Conservation (phyloP, 1,284 basidiomycete genomes). For the Hymenochaete sp. region DNA sequence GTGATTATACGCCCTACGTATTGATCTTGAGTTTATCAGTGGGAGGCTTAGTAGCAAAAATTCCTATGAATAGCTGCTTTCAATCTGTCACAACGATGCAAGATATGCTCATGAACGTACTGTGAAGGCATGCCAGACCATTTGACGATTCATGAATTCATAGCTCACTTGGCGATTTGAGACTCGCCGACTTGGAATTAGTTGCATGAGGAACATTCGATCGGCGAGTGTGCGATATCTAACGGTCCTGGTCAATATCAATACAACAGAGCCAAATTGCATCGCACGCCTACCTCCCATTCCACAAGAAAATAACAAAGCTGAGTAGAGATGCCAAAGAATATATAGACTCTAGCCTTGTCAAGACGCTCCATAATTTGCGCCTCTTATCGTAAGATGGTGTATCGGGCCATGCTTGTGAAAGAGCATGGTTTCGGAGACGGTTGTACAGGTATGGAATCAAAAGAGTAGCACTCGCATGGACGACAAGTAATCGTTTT, state of each 20-base stretch:
- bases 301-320: constrained; percentile 79
- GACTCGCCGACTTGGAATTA: constrained; percentile 67
- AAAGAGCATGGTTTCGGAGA: constrained; percentile 68
- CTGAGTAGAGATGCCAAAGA: constrained; percentile 57
- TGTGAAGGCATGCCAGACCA: constrained; percentile 99
- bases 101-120: constrained; percentile 37
- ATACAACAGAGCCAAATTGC: background rate
- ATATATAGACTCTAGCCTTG: constrained; percentile 60
- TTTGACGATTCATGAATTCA: constrained; percentile 98
- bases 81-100: background rate
- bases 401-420: constrained; percentile 83
- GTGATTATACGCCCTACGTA: constrained; percentile 41
- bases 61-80: constrained; percentile 51
- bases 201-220: constrained; percentile 69
- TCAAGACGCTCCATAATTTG: constrained; percentile 68
- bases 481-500: constrained; percentile 51
- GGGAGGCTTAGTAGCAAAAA: constrained; percentile 92
- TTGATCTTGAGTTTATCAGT: constrained; percentile 60
- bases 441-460: constrained; percentile 74
- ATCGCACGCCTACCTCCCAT: constrained; percentile 59
- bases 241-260: constrained; percentile 3
- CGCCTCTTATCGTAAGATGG: constrained; percentile 70
- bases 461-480: constrained; percentile 69
- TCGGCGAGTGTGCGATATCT: constrained; percentile 86
- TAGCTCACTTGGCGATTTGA: constrained; percentile 87